Base-by-base conservation (phyloP, 768 basidiomycete species). In the Chlorophyllum brunneum region DNA sequence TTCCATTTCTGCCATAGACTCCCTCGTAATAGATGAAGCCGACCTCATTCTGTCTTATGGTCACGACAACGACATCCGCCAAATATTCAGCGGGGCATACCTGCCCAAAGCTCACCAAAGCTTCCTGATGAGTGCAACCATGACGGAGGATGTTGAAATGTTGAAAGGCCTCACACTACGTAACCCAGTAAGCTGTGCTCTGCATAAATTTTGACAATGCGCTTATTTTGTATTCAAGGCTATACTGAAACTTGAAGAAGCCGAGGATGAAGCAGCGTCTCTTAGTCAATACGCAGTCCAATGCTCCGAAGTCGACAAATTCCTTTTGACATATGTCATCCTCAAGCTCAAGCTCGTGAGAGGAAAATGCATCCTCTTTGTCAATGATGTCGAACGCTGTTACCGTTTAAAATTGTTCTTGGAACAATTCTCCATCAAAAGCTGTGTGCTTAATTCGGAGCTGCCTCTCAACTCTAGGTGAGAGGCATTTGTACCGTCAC, bases 321-420 rank as follows among this genome's bases (percentile, higher is more conserved):
- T 98, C 70, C 84, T 99, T 11, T 79, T 98, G 55, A 85, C 87
- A 24, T 99, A 95, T 65, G 94, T 98, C 30, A 91, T 98, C 56
- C 84, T 98, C 64, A 98, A 98, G 67, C 84, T 99, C 60, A 91
- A 86, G 66, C 87, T 99, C 54, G 86, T 98, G 68, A 85, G 88
- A 64, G 97, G 97, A 37, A 98, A 98, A 82, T 91, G 88, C 60
- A 88, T 99, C 57, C 70, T 99, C 33, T 99, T 99, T 62, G 95
- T 98, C 48, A 98, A 98, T 70, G 87, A 92, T 62, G 88, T 97
- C 40, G 95, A 97, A 59, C 84, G 95, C 20, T 86, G 86, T 48
- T 99, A 98, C 67, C 87, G 94, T 48, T 76, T 99, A 55, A 97
- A 98, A 66, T 81, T 99, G n/a, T 99, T 98, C 71, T 74, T 99